These are phyloP conservation scores for Rhododendron mucronatum DNA, from an alignment of 148 eudicot genomes.

Conservation along the genomic window DNA sequence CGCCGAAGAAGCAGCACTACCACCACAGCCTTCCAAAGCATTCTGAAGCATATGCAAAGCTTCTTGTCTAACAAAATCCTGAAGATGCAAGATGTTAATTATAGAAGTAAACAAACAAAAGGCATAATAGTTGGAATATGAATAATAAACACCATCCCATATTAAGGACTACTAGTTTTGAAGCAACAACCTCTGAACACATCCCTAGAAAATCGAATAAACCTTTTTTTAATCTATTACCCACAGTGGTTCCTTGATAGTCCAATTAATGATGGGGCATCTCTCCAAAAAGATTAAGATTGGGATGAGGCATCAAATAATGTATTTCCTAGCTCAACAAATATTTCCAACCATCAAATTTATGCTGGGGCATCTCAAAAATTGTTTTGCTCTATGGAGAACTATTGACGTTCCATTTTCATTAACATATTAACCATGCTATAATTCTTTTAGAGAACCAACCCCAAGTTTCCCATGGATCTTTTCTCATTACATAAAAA, in stretches of 20 bases:
- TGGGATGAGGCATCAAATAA: neutral
- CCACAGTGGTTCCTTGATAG: neutral
- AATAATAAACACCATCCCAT: neutral
- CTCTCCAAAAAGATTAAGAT: neutral
- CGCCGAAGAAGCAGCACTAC: constrained; percentile 66
- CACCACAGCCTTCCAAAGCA: constrained; percentile 96
- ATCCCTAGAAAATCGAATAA: neutral
- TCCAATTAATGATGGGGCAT: neutral
- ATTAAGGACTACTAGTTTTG: neutral
- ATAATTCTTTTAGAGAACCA: constrained; percentile 1
- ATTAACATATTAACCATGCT: neutral
- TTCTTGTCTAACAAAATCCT: constrained; percentile 96
- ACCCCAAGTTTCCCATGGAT: neutral
- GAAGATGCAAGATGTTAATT: constrained; percentile 14
- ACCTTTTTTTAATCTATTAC: neutral
- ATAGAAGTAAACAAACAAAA: neutral
- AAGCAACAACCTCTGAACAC: neutral
- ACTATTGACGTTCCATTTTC: neutral
- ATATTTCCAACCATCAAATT: neutral
- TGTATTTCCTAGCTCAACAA: neutral
- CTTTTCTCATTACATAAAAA: neutral
- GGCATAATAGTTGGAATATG: neutral
- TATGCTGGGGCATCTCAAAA: neutral
- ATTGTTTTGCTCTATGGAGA: neutral
- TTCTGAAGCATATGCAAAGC: constrained; percentile 90